These are phyloP conservation scores for Sanguinoderma infundibulare DNA, from an alignment of 1,284 basidiomycete species.

Conservation along the genomic window DNA sequence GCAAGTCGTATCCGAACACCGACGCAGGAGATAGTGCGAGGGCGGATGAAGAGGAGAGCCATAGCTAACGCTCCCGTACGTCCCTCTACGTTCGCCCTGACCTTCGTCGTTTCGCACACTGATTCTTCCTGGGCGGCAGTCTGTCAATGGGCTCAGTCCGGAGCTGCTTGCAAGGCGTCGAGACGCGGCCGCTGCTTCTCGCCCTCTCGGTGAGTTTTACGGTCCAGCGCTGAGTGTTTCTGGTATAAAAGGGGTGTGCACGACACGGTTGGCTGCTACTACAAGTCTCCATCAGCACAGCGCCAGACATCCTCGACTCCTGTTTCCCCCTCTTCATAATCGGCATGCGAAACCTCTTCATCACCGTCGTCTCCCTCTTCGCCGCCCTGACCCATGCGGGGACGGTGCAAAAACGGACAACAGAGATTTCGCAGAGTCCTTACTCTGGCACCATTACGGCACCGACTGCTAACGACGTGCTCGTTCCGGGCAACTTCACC, in stretches of 20 bases:
- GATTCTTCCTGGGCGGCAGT: background rate
- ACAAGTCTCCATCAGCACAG: background rate
- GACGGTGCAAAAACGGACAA: slow-evolving; percentile 11
- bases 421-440: slow-evolving; percentile 16
- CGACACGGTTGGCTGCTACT: background rate
- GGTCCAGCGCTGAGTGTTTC: background rate
- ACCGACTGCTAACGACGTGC: slow-evolving; percentile 13
- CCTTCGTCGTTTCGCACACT: background rate
- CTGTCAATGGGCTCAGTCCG: background rate
- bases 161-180: background rate
- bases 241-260: background rate
- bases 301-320: background rate
- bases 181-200: background rate
- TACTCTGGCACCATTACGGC: slow-evolving; percentile 22
- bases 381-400: slow-evolving; percentile 3
- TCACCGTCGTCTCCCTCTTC: background rate
- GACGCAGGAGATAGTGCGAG: background rate
- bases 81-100: background rate
- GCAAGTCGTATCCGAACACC: background rate
- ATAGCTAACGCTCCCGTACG: background rate
- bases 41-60: background rate
- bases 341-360: slow-evolving; percentile 15
- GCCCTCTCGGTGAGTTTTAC: background rate
- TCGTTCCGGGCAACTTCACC: slow-evolving; percentile 21
- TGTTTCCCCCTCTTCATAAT: background rate